Conservation (phyloP, 768 basidiomycete genomes). For the Plicaturopsis crispa region DNA sequence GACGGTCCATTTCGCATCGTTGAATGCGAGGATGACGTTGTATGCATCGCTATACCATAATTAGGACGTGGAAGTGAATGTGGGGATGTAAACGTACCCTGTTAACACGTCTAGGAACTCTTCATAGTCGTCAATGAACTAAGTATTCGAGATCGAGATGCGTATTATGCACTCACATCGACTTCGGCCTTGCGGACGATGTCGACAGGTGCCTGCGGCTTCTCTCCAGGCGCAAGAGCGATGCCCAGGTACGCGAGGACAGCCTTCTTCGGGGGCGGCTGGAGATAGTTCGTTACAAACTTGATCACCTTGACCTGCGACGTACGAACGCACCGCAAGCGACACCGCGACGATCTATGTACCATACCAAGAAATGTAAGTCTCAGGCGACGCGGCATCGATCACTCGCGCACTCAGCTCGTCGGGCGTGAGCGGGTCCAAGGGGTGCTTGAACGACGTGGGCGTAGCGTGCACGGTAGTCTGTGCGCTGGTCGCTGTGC, state of each 20-base stretch:
- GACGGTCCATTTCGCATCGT: slow-evolving; percentile 53
- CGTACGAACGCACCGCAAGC: slow-evolving; percentile 47
- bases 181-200: slow-evolving; percentile 70
- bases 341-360: slow-evolving; percentile 58
- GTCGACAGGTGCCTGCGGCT: slow-evolving; percentile 38
- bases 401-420: too few species aligned
- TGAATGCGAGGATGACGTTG: slow-evolving; percentile 48
- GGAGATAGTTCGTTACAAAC: slow-evolving; percentile 60
- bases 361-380: too few species aligned
- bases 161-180: slow-evolving; percentile 55
- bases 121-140: too few species aligned
- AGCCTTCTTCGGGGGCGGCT: slow-evolving; percentile 66
- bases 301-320: slow-evolving; percentile 63
- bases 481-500: slow-evolving; percentile 16
- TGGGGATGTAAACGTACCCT: too few species aligned
- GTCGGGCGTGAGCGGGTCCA: slow-evolving; percentile 58
- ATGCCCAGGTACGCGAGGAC: slow-evolving; percentile 80
- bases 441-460: slow-evolving; percentile 38
- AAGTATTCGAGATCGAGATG: too few species aligned
- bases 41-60: too few species aligned
- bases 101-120: slow-evolving; percentile 74
- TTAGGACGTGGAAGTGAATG: too few species aligned
- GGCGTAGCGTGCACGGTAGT: slow-evolving; percentile 7
- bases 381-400: too few species aligned
- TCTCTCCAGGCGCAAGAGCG: slow-evolving; percentile 50